Base-by-base conservation (phyloP, 202 grass and related monocot species). In the Eragrostis tef region DNA sequence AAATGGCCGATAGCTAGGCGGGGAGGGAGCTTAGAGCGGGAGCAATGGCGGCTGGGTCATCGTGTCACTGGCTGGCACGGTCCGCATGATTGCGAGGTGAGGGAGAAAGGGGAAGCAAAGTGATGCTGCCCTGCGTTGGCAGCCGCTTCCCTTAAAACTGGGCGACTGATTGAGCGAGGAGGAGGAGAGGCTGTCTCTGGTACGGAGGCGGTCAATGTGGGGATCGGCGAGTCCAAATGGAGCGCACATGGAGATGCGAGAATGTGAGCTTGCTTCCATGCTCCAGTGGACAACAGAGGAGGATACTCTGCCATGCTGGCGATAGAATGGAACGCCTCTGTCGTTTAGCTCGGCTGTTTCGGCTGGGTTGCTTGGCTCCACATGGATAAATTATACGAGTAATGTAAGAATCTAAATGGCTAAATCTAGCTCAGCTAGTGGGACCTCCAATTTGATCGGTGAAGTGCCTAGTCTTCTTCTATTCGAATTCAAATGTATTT, bases 171-270 rank as follows among this genome's bases (percentile, higher is more conserved):
- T 67, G 61, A 64, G 69, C 2, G 11, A 6, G 29, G 29, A 31
- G 29, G 29, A 31, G 7, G 57, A 80, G 73, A 81, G 69, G 78
- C 77, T 81, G 77, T 81, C 84, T 10, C 60, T 9, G 36, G 69
- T 80, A 86, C 69, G 84, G 83, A 48, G 67, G 54, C 48, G 41
- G 77, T 66, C 84, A 75, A 80, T 75, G 71, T 29, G 78, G 61
- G 57, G 78, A 74, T 79, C 49, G 27, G 13, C 26, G 78, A 42
- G 11, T 81, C 84, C 75, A 85, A 75, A 86, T 86, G 84, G 84
- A 81, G 52, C 60, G 41, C 66, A 34, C 58, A 61, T 61, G 58
- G 58, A 11, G 20, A 25, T 59, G 11, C 21, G 48, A 70, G 84
- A 81, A 75, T 75, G 84, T 67, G 57, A 47, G 12, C 41, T 58